These are phyloP conservation scores for Aspergillus awamori DNA, from an alignment of 2,329 filamentous ascomycete species.

Conservation along the genomic window DNA sequence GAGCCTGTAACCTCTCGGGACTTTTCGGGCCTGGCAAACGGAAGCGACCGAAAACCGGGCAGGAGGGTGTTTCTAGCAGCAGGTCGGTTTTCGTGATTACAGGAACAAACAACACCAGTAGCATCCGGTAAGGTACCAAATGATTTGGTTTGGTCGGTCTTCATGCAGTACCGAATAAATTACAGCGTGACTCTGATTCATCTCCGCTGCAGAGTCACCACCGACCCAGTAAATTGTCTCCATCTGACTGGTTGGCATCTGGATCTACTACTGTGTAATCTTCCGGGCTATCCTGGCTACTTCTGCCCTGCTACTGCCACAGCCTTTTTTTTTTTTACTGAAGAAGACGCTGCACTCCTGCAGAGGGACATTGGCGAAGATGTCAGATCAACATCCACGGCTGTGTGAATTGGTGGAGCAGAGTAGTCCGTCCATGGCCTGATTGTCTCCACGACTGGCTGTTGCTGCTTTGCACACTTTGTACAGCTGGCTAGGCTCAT, in stretches of 20 bases:
- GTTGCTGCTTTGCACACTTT: background rate
- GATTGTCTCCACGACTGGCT: background rate
- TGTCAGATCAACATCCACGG: background rate
- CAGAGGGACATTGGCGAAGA: background rate
- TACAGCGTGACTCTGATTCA: background rate
- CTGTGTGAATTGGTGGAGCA: constrained; percentile 1
- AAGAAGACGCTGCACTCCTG: background rate
- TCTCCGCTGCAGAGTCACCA: background rate
- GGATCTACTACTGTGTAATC: background rate
- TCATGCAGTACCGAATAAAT: background rate
- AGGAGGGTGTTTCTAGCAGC: background rate
- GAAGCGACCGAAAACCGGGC: constrained; percentile 22
- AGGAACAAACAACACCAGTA: background rate
- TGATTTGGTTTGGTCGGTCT: background rate
- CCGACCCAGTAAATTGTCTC: constrained; percentile 2
- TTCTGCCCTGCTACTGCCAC: background rate
- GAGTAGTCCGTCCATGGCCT: background rate
- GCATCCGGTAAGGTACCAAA: background rate
- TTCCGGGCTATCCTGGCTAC: background rate
- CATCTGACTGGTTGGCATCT: background rate
- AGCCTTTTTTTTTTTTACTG: background rate
- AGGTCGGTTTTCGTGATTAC: background rate
- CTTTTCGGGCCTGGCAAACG: constrained; percentile 17
- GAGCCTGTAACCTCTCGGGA: constrained; percentile 24
- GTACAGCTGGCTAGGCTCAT: background rate